Evolutionary conservation across 2,329 filamentous ascomycete species (phyloP).

Genomic region (Rhinocladiella mackenziei): DNA sequence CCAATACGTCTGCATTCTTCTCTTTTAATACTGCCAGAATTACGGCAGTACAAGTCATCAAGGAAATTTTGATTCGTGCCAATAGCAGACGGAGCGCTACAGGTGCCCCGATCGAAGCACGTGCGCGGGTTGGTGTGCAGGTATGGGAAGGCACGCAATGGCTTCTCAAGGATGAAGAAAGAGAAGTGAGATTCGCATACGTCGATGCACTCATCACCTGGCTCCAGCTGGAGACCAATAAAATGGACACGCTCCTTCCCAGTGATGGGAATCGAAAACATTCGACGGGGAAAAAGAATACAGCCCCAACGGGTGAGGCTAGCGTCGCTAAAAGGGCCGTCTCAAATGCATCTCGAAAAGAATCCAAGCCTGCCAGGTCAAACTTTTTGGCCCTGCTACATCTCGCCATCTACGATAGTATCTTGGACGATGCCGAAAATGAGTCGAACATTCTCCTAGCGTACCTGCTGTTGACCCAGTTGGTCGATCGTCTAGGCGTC

Average conservation of each 20-base stretch:
- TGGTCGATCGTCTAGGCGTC: constrained; percentile 74
- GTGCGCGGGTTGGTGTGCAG: constrained; percentile 71
- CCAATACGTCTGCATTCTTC: constrained; percentile 56
- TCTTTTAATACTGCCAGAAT: constrained; percentile 58
- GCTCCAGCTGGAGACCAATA: constrained; percentile 74
- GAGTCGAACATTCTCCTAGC: constrained; percentile 73
- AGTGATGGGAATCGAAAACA: constrained; percentile 52
- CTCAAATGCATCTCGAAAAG: constrained; percentile 62
- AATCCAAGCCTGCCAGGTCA: constrained; percentile 57
- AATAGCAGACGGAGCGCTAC: constrained; percentile 61
- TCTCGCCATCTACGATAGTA: constrained; percentile 83
- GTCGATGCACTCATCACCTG: constrained; percentile 78
- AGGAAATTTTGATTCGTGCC: constrained; percentile 75
- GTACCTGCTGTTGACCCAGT: constrained; percentile 68
- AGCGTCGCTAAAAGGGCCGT: constrained; percentile 58
- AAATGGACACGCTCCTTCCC: constrained; percentile 58
- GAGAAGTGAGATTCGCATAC: constrained; percentile 77
- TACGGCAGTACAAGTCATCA: constrained; percentile 72
- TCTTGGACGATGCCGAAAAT: constrained; percentile 66
- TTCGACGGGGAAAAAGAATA: constrained; percentile 45
- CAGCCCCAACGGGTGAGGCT: constrained; percentile 34
- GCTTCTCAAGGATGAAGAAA: constrained; percentile 76
- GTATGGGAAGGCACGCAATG: constrained; percentile 97
- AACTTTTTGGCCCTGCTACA: constrained; percentile 79
- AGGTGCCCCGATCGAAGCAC: constrained; percentile 60